Evolutionary conservation across 805 yeast genomes (phyloP).

Genomic region (Candida sphagnicola): DNA sequence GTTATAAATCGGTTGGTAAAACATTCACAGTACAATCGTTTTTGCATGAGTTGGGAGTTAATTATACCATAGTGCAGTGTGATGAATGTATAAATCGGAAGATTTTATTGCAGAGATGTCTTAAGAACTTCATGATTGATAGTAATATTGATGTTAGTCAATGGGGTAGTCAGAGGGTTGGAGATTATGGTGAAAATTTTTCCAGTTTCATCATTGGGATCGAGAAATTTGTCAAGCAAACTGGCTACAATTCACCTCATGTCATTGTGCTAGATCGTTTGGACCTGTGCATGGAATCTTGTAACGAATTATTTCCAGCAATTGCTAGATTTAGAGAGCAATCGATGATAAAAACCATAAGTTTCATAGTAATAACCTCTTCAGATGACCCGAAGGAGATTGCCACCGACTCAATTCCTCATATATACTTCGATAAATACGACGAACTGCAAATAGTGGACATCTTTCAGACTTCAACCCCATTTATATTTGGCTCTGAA

Average conservation of each 20-base stretch:
- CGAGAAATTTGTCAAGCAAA: constrained; percentile 32
- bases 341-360: constrained; percentile 25
- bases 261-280: constrained; percentile 46
- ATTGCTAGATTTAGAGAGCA: constrained; percentile 44
- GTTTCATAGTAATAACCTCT: constrained; percentile 38
- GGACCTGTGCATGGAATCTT: constrained; percentile 43
- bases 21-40: constrained; percentile 32
- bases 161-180: constrained; percentile 11
- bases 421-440: constrained; percentile 36
- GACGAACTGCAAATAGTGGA: constrained; percentile 28
- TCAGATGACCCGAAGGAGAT: constrained; percentile 35
- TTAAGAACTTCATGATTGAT: constrained; percentile 33
- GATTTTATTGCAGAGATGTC: constrained; percentile 38
- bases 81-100: constrained; percentile 42
- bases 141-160: constrained; percentile 14
- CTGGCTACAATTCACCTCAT: constrained; percentile 29
- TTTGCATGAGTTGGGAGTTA: constrained; percentile 22
- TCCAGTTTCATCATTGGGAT: constrained; percentile 37
- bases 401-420: constrained; percentile 38
- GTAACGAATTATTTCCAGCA: constrained; percentile 36
- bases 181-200: constrained; percentile 37
- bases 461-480: constrained; percentile 30
- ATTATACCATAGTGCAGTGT: constrained; percentile 34
- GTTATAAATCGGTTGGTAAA: constrained; percentile 48
- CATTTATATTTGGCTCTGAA: constrained; percentile 19